Evolutionary conservation across 2,329 filamentous ascomycete species (phyloP).

Genomic region (Fusarium cicatricum): DNA sequence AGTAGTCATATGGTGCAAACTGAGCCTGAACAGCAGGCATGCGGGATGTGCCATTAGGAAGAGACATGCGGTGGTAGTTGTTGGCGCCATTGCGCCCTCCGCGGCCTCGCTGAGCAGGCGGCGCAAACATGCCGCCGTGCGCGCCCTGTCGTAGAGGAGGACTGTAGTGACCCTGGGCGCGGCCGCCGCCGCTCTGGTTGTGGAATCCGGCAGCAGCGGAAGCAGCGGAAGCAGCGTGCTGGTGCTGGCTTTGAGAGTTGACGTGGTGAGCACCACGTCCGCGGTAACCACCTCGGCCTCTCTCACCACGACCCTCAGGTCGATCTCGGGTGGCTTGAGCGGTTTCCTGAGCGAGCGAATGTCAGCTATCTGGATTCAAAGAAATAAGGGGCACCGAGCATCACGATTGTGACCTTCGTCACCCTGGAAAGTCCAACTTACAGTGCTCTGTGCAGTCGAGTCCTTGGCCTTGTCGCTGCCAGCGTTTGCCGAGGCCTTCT

Average conservation of each 20-base stretch:
- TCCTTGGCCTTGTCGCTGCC: constrained; percentile 54
- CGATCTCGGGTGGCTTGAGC: constrained; percentile 43
- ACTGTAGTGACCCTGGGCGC: constrained; percentile 53
- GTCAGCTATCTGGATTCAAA: constrained; percentile 2
- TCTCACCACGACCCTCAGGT: constrained; percentile 51
- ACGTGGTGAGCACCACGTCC: constrained; percentile 56
- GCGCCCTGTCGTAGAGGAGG: constrained; percentile 54
- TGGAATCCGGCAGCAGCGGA: constrained; percentile 42
- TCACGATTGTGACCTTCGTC: not conserved
- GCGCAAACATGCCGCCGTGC: constrained; percentile 48
- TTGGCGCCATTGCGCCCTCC: constrained; percentile 46
- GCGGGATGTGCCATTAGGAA: constrained; percentile 48
- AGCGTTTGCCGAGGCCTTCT: constrained; percentile 52
- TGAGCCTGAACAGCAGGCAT: constrained; percentile 50
- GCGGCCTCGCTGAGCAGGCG: constrained; percentile 47
- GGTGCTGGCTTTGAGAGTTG: constrained; percentile 48
- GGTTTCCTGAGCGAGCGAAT: constrained; percentile 37
- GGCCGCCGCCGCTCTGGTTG: constrained; percentile 47
- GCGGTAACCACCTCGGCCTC: constrained; percentile 55
- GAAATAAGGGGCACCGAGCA: not conserved
- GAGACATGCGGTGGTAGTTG: constrained; percentile 52
- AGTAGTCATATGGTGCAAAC: constrained; percentile 51
- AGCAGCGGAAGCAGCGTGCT: constrained; percentile 39
- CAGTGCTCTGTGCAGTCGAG: constrained; percentile 45
- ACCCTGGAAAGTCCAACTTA: constrained; percentile 47